Conservation (phyloP, 2,329 filamentous ascomycete species). For the Didymosphaeria variabile region DNA sequence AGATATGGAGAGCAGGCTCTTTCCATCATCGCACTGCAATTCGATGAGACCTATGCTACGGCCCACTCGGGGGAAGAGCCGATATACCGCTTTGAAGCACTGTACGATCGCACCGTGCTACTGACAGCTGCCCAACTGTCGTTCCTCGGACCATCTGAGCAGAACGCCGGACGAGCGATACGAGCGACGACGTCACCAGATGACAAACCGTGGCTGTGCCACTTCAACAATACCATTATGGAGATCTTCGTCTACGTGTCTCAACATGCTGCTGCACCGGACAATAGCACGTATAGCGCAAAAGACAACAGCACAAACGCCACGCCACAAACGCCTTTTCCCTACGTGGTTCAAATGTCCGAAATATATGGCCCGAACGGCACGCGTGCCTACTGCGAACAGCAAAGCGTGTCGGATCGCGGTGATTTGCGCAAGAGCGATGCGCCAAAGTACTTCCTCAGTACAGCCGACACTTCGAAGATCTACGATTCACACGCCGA, state of each 20-base stretch:
- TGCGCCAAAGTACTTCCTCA: conserved; percentile 12
- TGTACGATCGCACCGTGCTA: conserved; percentile 35
- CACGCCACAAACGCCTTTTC: conserved; percentile 21
- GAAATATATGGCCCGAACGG: conserved; percentile 30
- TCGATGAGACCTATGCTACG: conserved; percentile 13
- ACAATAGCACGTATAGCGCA: neutral
- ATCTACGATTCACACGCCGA: neutral
- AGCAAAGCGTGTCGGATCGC: conserved; percentile 17
- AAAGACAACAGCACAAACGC: neutral
- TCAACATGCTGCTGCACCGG: conserved; percentile 6
- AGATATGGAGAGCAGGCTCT: conserved; percentile 33
- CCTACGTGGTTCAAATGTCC: conserved; percentile 35
- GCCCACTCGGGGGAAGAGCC: conserved; percentile 9
- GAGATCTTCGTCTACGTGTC: conserved; percentile 35
- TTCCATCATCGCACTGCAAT: conserved; percentile 21
- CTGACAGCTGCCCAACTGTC: conserved; percentile 28
- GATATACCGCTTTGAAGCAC: conserved; percentile 35
- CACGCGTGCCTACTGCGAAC: conserved; percentile 34
- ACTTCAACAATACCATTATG: conserved; percentile 36
- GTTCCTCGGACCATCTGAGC: neutral
- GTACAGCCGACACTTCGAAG: conserved; percentile 5
- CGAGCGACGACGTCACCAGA: conserved; percentile 22
- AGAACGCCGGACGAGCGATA: neutral
- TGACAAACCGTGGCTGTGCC: conserved; percentile 36
- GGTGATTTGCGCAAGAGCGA: conserved; percentile 7